Conservation (phyloP, 768 basidiomycete species). For the Lentinula edodes region DNA sequence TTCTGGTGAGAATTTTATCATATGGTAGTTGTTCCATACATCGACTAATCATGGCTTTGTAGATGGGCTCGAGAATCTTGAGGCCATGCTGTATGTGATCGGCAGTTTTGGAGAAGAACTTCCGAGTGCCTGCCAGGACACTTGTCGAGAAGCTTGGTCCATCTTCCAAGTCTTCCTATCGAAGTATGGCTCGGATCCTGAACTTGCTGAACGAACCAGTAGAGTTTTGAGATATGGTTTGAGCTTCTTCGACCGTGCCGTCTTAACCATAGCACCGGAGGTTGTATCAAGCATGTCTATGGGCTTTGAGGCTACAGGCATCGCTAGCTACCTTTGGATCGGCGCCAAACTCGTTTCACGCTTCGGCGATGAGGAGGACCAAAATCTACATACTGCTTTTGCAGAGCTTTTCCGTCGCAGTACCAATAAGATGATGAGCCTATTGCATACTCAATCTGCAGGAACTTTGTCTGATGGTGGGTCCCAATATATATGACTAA, state of each 20-base stretch:
- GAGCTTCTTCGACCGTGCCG: constrained; percentile 67
- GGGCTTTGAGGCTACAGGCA: constrained; percentile 75
- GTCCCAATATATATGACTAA: constrained; percentile 18
- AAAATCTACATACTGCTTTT: constrained; percentile 51
- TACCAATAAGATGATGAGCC: constrained; percentile 60
- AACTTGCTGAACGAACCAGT: constrained; percentile 77
- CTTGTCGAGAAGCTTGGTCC: constrained; percentile 74
- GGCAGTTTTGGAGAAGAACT: constrained; percentile 78
- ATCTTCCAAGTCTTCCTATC: constrained; percentile 77
- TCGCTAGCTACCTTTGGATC: constrained; percentile 91
- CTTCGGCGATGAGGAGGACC: constrained; percentile 65
- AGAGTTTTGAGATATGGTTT: constrained; percentile 82
- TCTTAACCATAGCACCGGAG: constrained; percentile 62
- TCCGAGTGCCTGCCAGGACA: constrained; percentile 73
- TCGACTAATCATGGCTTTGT: background rate
- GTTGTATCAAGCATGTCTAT: constrained; percentile 71
- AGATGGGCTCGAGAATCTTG: constrained; percentile 90
- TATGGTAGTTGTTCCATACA: background rate
- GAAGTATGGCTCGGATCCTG: constrained; percentile 72
- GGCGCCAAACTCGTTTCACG: constrained; percentile 77
- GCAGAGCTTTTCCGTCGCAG: constrained; percentile 67
- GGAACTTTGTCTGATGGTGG: constrained; percentile 84
- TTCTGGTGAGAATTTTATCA: constrained; percentile 47
- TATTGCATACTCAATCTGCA: constrained; percentile 66
- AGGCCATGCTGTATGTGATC: constrained; percentile 85